Percentiles rank a stretch among this genome's conserved stretches.
Conservation (phyloP, 495 filamentous ascomycete species). For the Staphylotrichum longicolle region DNA sequence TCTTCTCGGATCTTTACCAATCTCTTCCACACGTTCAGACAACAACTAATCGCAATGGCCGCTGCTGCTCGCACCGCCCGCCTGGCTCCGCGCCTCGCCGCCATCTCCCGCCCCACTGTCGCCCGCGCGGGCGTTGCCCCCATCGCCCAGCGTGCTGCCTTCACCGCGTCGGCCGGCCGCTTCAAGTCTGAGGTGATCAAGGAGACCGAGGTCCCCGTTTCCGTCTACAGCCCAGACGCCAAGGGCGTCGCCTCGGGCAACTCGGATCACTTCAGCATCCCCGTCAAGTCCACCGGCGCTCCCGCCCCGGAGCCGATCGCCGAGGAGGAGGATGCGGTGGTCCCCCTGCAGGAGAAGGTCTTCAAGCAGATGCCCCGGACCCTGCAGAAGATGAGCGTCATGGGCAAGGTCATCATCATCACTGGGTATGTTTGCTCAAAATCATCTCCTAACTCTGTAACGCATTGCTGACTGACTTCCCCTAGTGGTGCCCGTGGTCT, state of each 20-base stretch:
- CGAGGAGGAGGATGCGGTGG: conserved; percentile 36
- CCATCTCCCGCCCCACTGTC: conserved; percentile 35
- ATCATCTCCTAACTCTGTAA: not conserved
- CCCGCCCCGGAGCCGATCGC: conserved; percentile 31
- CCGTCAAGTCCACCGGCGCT: conserved; percentile 61
- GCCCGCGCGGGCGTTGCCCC: conserved; percentile 18
- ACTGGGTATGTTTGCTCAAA: conserved; percentile 57
- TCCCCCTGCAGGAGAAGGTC: conserved; percentile 44
- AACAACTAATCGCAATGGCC: conserved; percentile 39
- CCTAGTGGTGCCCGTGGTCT: conserved; percentile 70
- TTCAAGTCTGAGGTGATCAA: conserved; percentile 48
- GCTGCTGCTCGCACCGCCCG: conserved; percentile 37
- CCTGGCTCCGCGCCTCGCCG: conserved; percentile 35
- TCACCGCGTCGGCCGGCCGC: conserved; percentile 38
- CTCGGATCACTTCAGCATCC: conserved; percentile 71
- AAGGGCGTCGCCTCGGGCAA: conserved; percentile 45
- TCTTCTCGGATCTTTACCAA: not conserved
- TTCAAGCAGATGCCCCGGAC: conserved; percentile 54
- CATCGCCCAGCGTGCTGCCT: conserved; percentile 35
- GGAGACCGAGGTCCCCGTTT: conserved; percentile 51
- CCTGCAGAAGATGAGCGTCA: conserved; percentile 62
- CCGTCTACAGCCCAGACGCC: conserved; percentile 46
- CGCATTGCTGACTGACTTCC: conserved; percentile 24
- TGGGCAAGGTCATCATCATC: conserved; percentile 66
- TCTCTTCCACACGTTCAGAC: conserved; percentile 1